Evolutionary conservation across 169 alveolate genomes (phyloP).

Genomic region (Neospora caninum): DNA sequence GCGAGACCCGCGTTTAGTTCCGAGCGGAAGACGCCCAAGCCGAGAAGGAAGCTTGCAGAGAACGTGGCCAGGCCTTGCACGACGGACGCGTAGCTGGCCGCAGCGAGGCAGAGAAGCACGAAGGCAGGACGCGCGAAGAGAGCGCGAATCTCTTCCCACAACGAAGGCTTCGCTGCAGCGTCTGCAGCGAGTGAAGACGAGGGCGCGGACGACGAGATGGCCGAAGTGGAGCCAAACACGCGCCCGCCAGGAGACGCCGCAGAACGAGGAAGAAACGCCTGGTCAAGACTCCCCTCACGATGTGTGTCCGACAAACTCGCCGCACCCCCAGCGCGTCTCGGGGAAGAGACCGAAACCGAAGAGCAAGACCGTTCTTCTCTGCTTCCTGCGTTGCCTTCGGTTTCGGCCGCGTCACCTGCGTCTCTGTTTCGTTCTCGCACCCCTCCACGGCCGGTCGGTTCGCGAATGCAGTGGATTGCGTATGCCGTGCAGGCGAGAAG

Average conservation of each 20-base stretch:
- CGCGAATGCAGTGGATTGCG: neutral
- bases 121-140: neutral
- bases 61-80: conserved; percentile 18
- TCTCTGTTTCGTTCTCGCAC: too few relatives aligned
- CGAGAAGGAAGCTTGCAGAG: neutral
- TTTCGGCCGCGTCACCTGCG: too few relatives aligned
- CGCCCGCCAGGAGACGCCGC: neutral
- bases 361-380: too few relatives aligned
- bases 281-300: too few relatives aligned
- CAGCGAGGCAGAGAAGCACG: neutral
- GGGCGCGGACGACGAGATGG: neutral
- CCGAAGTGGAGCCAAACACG: neutral
- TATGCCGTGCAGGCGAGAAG: neutral
- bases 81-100: conserved; percentile 5
- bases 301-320: too few relatives aligned
- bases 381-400: too few relatives aligned
- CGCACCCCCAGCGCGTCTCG: too few relatives aligned
- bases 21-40: neutral
- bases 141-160: neutral
- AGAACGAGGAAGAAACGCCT: neutral
- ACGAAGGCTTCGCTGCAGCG: neutral
- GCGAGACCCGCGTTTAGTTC: conserved; percentile 22
- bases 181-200: neutral
- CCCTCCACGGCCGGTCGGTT: too few relatives aligned
- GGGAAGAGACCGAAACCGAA: too few relatives aligned